phyloP scores from a whole-genome alignment of 2,329 filamentous ascomycete genomes.

The Fusarium sp. region DNA sequence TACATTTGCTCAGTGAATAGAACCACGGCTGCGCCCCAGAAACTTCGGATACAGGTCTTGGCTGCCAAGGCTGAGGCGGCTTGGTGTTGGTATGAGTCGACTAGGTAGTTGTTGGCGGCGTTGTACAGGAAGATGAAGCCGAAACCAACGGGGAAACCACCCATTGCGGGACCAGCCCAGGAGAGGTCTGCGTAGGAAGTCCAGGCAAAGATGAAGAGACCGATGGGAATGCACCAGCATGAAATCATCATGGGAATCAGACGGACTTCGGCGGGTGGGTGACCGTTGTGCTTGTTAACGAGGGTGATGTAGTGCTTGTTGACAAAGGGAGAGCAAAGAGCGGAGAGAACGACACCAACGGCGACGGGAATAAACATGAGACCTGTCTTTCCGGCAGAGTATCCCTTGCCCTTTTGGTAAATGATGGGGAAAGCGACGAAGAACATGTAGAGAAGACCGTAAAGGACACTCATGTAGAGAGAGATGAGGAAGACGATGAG shows the following conservation, averaged over 20 bases:
- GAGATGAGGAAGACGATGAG: conserved; percentile 85
- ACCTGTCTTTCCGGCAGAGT: conserved; percentile 74
- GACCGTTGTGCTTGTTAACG: conserved; percentile 68
- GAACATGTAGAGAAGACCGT: conserved; percentile 78
- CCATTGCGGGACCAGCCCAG: conserved; percentile 76
- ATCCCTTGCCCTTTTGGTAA: conserved; percentile 82
- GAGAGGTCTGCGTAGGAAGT: conserved; percentile 68
- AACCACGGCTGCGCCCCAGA: conserved; percentile 80
- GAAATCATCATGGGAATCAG: conserved; percentile 83
- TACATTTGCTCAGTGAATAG: conserved; percentile 88
- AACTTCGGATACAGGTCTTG: conserved; percentile 79
- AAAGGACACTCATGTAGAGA: conserved; percentile 84
- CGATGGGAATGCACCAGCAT: conserved; percentile 73
- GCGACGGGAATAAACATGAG: conserved; percentile 88
- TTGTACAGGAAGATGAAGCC: conserved; percentile 88
- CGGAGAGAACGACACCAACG: conserved; percentile 74
- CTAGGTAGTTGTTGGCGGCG: conserved; percentile 76
- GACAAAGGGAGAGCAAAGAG: conserved; percentile 72
- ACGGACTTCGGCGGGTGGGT: conserved; percentile 77
- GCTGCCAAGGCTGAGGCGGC: conserved; percentile 82
- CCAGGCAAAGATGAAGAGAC: conserved; percentile 67
- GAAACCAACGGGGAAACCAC: conserved; percentile 75
- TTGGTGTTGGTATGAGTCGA: conserved; percentile 71
- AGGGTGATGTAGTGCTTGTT: conserved; percentile 81
- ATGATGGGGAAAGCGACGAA: conserved; percentile 75